phyloP scores from a whole-genome alignment of 768 basidiomycete species.

The Leccinum arenicola region DNA sequence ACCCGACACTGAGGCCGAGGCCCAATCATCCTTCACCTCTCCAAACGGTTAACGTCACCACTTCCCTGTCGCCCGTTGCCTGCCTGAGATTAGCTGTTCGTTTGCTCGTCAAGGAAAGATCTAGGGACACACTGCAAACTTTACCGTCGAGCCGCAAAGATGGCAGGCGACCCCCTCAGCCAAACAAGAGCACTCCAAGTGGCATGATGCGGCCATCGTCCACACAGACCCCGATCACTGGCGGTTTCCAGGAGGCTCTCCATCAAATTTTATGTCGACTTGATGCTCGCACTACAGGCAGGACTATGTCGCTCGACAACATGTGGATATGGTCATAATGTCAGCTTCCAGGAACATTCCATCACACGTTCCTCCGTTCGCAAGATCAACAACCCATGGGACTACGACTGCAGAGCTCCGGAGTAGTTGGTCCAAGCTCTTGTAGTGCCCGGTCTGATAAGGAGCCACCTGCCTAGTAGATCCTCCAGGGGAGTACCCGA shows the following conservation, averaged over 20 bases:
- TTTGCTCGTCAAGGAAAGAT: slow-evolving; percentile 5
- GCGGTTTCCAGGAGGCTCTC: slow-evolving; percentile 8
- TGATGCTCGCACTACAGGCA: neutral
- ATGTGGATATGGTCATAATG: neutral
- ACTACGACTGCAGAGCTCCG: neutral
- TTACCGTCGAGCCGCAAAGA: neutral
- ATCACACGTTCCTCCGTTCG: neutral
- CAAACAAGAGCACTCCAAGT: neutral
- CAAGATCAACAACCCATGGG: neutral
- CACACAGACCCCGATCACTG: slow-evolving; percentile 3
- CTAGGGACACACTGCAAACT: neutral
- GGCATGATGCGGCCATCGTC: neutral
- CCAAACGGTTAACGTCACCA: slow-evolving; percentile 6
- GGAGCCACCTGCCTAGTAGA: neutral
- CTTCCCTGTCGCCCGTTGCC: slow-evolving; percentile 10
- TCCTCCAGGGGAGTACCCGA: neutral
- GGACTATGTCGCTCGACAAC: neutral
- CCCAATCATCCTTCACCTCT: neutral
- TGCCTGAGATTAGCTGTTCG: slow-evolving; percentile 11
- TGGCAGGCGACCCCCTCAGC: neutral
- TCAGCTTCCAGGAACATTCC: neutral
- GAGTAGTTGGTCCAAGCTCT: neutral
- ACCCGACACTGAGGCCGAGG: neutral
- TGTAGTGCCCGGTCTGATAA: neutral
- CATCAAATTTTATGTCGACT: neutral